Conservation (phyloP, 306 rosid species). For the Rosa lucieae region DNA sequence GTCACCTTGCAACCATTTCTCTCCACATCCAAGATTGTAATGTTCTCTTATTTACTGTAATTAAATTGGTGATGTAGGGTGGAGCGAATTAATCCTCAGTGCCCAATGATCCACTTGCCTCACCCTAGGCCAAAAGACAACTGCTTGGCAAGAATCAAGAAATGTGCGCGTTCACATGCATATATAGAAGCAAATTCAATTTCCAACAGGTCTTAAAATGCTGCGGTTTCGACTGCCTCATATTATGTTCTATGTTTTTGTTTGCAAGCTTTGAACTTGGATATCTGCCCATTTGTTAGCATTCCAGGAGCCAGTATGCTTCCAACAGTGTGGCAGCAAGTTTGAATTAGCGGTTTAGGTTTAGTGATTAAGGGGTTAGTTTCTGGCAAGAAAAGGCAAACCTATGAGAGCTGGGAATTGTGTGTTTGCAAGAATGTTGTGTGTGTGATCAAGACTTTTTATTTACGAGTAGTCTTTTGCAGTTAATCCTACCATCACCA, state of each 20-base stretch:
- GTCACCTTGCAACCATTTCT: slow-evolving; percentile 8
- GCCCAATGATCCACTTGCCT: slow-evolving; percentile 63
- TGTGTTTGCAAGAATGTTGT: background rate
- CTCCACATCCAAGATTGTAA: background rate
- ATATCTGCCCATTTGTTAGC: background rate
- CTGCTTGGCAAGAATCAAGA: slow-evolving; percentile 64
- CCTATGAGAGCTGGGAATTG: background rate
- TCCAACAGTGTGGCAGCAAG: background rate
- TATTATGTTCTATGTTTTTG: background rate
- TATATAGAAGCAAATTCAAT: background rate
- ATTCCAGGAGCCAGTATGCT: background rate
- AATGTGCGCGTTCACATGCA: background rate
- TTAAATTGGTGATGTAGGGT: slow-evolving; percentile 39
- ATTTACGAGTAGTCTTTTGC: background rate
- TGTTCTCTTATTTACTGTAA: background rate
- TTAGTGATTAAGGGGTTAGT: background rate
- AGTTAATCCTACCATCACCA: background rate
- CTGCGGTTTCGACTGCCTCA: background rate
- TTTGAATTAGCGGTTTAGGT: background rate
- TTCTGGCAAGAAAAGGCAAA: background rate
- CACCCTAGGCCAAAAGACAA: slow-evolving; percentile 77
- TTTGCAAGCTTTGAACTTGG: background rate
- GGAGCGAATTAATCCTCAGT: slow-evolving; percentile 48
- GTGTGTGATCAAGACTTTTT: background rate
- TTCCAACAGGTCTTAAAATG: background rate